Base-by-base conservation (phyloP, 2,329 filamentous ascomycete genomes). In the Aspergillus versicolor region DNA sequence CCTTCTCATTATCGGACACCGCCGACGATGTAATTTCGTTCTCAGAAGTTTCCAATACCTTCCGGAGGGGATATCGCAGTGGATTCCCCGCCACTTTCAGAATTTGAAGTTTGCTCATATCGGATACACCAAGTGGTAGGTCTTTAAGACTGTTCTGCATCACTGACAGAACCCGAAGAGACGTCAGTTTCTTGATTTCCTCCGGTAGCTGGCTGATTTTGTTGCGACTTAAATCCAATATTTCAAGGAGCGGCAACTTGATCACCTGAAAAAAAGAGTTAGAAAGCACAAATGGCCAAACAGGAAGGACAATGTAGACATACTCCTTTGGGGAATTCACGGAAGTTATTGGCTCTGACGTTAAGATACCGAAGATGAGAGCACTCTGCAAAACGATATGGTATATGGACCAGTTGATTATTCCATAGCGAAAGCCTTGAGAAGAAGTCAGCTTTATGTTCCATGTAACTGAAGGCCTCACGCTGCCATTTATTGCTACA, bases 71-170 rank as follows among this genome's bases (percentile, higher is more conserved):
- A 65, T 93, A 93, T 57, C 82, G 84, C 57, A 97, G 84, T 8
- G 90, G 90, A 65, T 97, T 97, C 45, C 91, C 91, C 57, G 93
- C 89, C 37, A 97, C 85, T 73, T 96, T 96, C 56, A 97, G 81
- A 63, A 95, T 89, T 70, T 93, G 90, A 58, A 97, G 78, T 54
- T 91, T 94, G 56, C 84, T 87, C 89, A 97, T 96, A 62, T 96
- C 92, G 54, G 90, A 91, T 21, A 97, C 77, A 63, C 90, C 92
- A 6, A 90, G 77, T 1, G 93, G 93, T 17, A 97, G 79, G 64
- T 92, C 88, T 62, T 91, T 87, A 65, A 97, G 91, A 58, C 88
- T 85, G 72, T 97, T 97, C 70, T 90, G 90, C 64, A 90, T 89
- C 37, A 97, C 84, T 2, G 92, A 92, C 54, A 97, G 81, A 15